Base-by-base conservation (phyloP, 495 filamentous ascomycete genomes). In the Amniculicola lignicola region DNA sequence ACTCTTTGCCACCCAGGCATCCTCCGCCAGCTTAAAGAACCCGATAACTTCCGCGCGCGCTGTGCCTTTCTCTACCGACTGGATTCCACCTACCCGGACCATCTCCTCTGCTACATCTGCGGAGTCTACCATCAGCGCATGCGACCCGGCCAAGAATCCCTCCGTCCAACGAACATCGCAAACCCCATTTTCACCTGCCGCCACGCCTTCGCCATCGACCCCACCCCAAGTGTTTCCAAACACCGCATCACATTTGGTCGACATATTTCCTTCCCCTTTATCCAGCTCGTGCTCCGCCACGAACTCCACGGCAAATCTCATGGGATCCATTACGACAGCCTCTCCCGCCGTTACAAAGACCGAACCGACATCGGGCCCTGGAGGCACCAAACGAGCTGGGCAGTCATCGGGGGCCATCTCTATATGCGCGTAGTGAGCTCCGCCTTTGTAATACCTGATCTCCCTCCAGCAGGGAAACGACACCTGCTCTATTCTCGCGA, bases 51-150 rank as follows among this genome's bases (percentile, higher is more conserved):
- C 4, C 59, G 67, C 19, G 55, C 75, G 40, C 75, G 71, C 31
- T 59, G 72, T 23, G 64, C 70, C 6, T 81, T 84, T 64, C 70
- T 84, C 5, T 46, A 64, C 6, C 43, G 57, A 0, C 67, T 82
- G 44, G 79, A 82, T 54, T 54, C 55, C 14, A 51, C 67, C 2
- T 65, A 77, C 10, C 80, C 80, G 0, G 61, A 71, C 31, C 77
- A 82, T 50, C 70, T 84, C 19, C 71, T 82, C 29, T 84, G 81
- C 65, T 77, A 78, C 62, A 73, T 75, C n/a, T 84, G 81, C 57
- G 71, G 50, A 2, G 50, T 50, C 21, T 84, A 73, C 60, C 81
- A 84, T 63, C 65, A 63, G 3, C 74, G 81, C 50, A 76, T 68
- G 0, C 66, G 75, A 18, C 67, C 67, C 29, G 79, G 79, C 42